A percentile compares a stretch with the other conserved stretches of the same genome.
phyloP scores from a whole-genome alignment of 352 stramenopile species.

The Albugo candida region DNA sequence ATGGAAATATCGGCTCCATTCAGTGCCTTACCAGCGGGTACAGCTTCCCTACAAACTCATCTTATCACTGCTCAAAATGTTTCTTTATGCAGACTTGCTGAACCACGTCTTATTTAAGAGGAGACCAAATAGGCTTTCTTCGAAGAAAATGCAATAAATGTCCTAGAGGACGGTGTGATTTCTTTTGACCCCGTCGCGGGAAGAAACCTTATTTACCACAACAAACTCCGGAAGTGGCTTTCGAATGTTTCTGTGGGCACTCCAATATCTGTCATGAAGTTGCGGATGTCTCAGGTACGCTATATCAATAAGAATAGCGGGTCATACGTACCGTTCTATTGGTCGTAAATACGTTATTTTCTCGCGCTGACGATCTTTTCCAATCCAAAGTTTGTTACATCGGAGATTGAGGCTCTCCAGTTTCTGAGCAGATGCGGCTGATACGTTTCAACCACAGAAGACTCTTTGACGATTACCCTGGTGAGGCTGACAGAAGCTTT shows the following conservation, averaged over 20 bases:
- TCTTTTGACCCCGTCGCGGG: slow-evolving; percentile 2
- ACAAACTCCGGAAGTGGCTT: too few species aligned
- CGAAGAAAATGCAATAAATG: slow-evolving; percentile 62
- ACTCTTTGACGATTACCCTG: not conserved
- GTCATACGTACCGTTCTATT: slow-evolving; percentile 8
- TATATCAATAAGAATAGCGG: too few species aligned
- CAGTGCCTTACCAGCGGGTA: too few species aligned
- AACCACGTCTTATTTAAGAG: slow-evolving; percentile 63
- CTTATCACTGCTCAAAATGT: not conserved
- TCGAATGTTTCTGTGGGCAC: too few species aligned
- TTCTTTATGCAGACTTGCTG: slow-evolving; percentile 31
- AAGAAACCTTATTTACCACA: slow-evolving; percentile 13
- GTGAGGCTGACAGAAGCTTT: slow-evolving; percentile 25
- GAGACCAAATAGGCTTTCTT: slow-evolving; percentile 36
- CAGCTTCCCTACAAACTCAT: slow-evolving; percentile 8
- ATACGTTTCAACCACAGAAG: not conserved
- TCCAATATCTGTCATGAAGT: slow-evolving; percentile 65
- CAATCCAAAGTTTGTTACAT: slow-evolving; percentile 15
- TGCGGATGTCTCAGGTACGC: slow-evolving; percentile 55
- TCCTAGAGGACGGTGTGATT: slow-evolving; percentile 25
- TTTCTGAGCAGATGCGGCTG: not conserved
- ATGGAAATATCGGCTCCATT: slow-evolving; percentile 53
- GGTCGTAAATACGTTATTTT: slow-evolving; percentile 3
- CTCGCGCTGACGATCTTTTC: slow-evolving; percentile 24
- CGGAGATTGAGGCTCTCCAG: not conserved